Base-by-base conservation (phyloP, 108 stramenopile genomes). In the Skeletonema marinoi region DNA sequence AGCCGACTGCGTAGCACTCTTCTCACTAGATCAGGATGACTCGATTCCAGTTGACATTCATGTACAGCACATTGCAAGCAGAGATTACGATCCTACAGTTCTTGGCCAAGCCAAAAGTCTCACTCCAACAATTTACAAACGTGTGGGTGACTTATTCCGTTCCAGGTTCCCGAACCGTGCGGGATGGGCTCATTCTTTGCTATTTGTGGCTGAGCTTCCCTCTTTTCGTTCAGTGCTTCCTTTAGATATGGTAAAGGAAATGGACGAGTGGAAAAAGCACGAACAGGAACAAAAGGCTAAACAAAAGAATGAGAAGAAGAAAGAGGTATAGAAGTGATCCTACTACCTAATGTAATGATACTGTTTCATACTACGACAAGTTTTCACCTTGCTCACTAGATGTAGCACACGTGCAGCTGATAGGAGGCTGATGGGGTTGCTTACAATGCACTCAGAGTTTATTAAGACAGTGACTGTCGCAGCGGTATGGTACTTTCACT, bases 1-100 rank as follows among this genome's bases (percentile, higher is more conserved):
- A 1, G 99, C 99, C 12, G 99, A 99, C 77, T 99, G 99, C 77
- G 93, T 99, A 6, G 97, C 98, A 14, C 90, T 99, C 2, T 99
- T 99, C 76, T 96, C 95, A 16, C 70, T 98, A 17, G 93, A 90
- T 59, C 91, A 96, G 65, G 65, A 81, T 16, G 89, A 90, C 21
- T 88, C 94, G 29, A 97, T 99, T 36, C 98, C 99, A 3, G 98
- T 98, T 6, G 98, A 98, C 74, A 90, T 92, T 9, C 97, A 99
- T 73, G 98, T 99, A 1, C 98, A 97, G 97, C 89, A 95, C 32
- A 99, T 99, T 73, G 97, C 97, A 10, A 74, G 92, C 9, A 86
- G 99, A 21, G 97, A 96, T 65, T 94, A 93, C 64, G 94, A 92
- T 74, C 71, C 85, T 3, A 70, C 85, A 1, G 69, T 88, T 9